These are phyloP conservation scores for Dendrocalamus latiflorus DNA, from an alignment of 202 grass and related monocot genomes.

Conservation along the genomic window DNA sequence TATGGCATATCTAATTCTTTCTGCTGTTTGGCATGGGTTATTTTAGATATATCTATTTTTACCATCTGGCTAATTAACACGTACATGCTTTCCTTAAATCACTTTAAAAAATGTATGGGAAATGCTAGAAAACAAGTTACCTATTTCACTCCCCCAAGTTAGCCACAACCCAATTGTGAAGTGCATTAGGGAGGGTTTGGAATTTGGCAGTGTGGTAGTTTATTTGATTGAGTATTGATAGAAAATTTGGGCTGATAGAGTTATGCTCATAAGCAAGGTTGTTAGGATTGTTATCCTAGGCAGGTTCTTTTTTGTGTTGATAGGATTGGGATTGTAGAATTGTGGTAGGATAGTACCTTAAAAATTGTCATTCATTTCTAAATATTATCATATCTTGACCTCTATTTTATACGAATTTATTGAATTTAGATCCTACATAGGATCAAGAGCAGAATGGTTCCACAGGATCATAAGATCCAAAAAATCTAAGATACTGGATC, in stretches of 20 bases:
- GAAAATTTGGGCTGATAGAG: slow-evolving; percentile 5
- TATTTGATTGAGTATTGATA: not conserved
- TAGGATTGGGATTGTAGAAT: not conserved
- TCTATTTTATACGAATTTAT: too few relatives aligned
- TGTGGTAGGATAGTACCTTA: too few relatives aligned
- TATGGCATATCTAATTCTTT: not conserved
- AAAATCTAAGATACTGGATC: not conserved
- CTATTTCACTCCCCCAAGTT: not conserved
- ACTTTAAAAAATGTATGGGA: not conserved
- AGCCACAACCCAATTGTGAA: too few relatives aligned
- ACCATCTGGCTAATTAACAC: not conserved
- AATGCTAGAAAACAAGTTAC: not conserved
- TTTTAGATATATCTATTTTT: not conserved
- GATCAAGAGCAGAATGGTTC: not conserved
- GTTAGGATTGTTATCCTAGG: not conserved
- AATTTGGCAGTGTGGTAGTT: not conserved
- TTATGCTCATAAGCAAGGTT: not conserved
- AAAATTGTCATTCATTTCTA: too few relatives aligned
- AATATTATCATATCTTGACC: too few relatives aligned
- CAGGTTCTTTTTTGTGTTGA: not conserved
- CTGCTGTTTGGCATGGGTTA: not conserved
- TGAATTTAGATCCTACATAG: too few relatives aligned
- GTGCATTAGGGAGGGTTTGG: not conserved
- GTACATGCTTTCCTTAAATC: not conserved
- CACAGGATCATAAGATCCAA: not conserved